Evolutionary conservation across 768 basidiomycete genomes (phyloP), one percentile per base, ranked within the genome.

Genomic region (Mycena alexandri): DNA sequence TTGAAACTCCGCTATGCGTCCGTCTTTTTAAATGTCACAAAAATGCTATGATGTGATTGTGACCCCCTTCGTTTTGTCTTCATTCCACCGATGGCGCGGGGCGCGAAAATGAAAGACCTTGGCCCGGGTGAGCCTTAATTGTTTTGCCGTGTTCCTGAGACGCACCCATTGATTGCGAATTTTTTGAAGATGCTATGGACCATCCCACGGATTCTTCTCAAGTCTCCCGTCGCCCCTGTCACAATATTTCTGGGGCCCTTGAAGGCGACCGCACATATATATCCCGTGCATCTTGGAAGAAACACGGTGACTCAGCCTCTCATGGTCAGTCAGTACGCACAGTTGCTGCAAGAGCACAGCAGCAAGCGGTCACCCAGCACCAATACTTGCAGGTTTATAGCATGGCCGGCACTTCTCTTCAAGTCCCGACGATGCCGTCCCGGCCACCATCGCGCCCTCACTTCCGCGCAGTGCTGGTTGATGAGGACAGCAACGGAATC

Each of bases 21-120:
- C n/a, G n/a, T n/a, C n/a, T n/a, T 55, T 63, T 55, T 63, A 47
- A 55, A 52, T 38, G 60, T 61, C 60, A 61, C 60, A n/a, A 12
- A 38, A 7, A 17, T 17, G 19, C 36, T 51, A n/a, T n/a, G n/a
- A n/a, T n/a, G n/a, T 11, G 12, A 44, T 48, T 25, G 33, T 33
- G 24, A 48, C n/a, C n/a, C n/a, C n/a, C n/a, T n/a, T n/a, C n/a
- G n/a, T n/a, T n/a, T n/a, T n/a, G n/a, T n/a, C n/a, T n/a, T n/a
- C 13, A 17, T 21, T 22, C 52, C 51, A 29, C 24, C 25, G 25
- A 55, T 62, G 61, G 24, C 41, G 13, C 41, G 61, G 9, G 61
- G 61, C n/a, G 29, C 14, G 5, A 63, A 54, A 63, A 3, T 21
- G 2, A 63, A 54, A 24, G 61, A 63, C 52, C 13, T 63, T n/a